phyloP scores from a whole-genome alignment of 495 filamentous ascomycete genomes.

The Recurvomyces mirabilis region DNA sequence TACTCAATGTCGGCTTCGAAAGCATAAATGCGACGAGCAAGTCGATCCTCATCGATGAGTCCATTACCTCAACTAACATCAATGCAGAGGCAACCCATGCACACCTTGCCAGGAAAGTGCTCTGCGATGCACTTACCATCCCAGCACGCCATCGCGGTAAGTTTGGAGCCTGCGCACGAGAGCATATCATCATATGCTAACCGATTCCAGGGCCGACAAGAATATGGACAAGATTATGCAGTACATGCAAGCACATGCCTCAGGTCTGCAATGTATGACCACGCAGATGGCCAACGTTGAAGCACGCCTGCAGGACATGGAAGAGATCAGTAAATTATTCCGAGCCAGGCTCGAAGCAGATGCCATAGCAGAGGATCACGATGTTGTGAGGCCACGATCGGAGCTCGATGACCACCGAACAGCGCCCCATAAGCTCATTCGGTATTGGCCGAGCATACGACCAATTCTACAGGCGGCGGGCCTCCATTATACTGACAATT shows the following conservation, averaged over 20 bases:
- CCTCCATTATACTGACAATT: conserved; percentile 41
- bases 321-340: background rate
- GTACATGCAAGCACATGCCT: conserved; percentile 33
- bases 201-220: conserved; percentile 33
- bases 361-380: background rate
- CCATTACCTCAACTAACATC: too few relatives aligned
- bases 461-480: conserved; percentile 39
- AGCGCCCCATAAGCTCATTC: conserved; percentile 54
- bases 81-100: conserved; percentile 33
- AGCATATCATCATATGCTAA: background rate
- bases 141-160: conserved; percentile 44
- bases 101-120: conserved; percentile 40
- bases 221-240: conserved; percentile 28
- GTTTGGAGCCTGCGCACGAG: background rate
- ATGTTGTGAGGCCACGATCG: too few relatives aligned
- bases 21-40: conserved; percentile 66
- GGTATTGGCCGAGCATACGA: conserved; percentile 57
- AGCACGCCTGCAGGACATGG: background rate
- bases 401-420: conserved; percentile 55
- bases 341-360: background rate
- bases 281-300: conserved; percentile 1
- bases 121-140: conserved; percentile 52
- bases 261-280: too few relatives aligned
- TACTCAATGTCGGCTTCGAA: conserved; percentile 53
- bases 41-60: too few relatives aligned